Evolutionary conservation across 208 protist genomes (phyloP), one percentile per base, ranked within the genome.

Genomic region (Kentomonas sorsogonicus): DNA sequence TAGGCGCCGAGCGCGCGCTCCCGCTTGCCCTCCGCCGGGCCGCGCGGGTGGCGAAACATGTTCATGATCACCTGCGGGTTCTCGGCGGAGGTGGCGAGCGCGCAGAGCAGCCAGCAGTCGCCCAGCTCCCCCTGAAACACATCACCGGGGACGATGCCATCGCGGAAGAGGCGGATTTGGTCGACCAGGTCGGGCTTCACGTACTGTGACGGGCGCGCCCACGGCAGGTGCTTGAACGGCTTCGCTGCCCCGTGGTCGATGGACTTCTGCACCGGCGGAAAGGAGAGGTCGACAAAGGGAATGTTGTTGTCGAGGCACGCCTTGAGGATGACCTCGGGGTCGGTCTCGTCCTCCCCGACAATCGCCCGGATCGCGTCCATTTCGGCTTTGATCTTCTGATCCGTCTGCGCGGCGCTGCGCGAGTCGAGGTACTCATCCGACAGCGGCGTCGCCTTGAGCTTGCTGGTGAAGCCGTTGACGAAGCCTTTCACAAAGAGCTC

Each of bases 81-180:
- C 74, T 94, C 82, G 29, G 72, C 66, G 20, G 76, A 60, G 1
- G 80, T 77, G 16, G 85, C 73, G 27, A 96, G 47, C 16, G 90
- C 82, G 60, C 86, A 92, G 69, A 91, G 74, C 15, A 96, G 65
- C 86, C 86, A 93, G 63, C 73, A 85, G 65, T 91, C 81, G 18
- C 87, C 90, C 36, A 94, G 72, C 61, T 90, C 87, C 13, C 88
- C 83, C 51, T 79, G 73, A 45, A 77, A 71, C 25, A 88, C 63
- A 33, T 86, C 64, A 34, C 75, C 79, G 15, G 87, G 86, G 25
- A 63, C 50, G 66, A 90, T 78, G 31, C 45, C 48, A 26, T 79
- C 54, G 52, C 86, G 86, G 67, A 93, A 93, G 5, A 93, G 75
- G 4, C 86, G 82, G 3, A 89, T 34, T 70, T 93, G 86, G 16